Percentiles rank a stretch among this genome's conserved stretches.
Evolutionary conservation across 441 rosid genomes (phyloP).

Genomic region (Gossypium gossypioides): DNA sequence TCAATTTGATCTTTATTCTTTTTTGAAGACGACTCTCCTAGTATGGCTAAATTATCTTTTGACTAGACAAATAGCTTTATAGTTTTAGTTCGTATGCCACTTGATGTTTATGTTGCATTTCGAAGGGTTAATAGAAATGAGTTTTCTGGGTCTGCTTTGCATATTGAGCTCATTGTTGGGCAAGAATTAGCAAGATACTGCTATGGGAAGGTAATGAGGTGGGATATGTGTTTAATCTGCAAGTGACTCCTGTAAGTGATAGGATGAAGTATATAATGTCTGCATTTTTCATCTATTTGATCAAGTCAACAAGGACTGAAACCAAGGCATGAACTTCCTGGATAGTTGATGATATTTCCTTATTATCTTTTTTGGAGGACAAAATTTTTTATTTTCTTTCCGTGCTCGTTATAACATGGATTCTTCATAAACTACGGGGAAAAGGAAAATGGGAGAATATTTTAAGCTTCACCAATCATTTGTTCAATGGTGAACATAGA

Average conservation of each 20-base stretch:
- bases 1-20: background rate
- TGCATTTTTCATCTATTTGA: background rate
- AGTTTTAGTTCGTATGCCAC: background rate
- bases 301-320: background rate
- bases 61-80: background rate
- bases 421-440: background rate
- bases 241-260: background rate
- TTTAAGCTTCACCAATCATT: background rate
- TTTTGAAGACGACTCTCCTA: background rate
- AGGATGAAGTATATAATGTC: background rate
- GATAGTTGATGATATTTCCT: background rate
- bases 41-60: background rate
- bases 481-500: background rate
- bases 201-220: conserved; percentile 7
- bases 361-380: background rate
- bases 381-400: background rate
- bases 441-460: background rate
- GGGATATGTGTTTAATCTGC: background rate
- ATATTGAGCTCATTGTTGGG: conserved; percentile 15
- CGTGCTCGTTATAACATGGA: background rate
- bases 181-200: conserved; percentile 7
- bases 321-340: background rate
- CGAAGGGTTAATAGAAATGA: background rate
- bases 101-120: background rate
- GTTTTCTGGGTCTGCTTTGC: conserved; percentile 4